phyloP scores from a whole-genome alignment of 257 asterid species.

The Coffea canephora region DNA sequence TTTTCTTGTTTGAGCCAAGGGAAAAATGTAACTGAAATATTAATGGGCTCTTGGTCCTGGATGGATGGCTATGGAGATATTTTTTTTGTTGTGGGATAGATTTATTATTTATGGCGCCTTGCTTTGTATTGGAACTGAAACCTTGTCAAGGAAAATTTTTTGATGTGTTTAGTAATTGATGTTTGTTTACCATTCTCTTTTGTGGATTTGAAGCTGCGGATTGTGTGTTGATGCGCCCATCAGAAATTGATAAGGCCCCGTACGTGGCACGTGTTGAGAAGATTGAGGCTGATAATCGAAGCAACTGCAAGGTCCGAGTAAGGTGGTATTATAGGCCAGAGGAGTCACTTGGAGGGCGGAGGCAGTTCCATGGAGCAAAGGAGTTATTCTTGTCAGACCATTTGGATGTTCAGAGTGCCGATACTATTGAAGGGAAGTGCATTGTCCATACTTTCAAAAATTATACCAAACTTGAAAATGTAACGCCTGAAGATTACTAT shows the following conservation, averaged over 20 bases:
- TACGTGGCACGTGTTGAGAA: constrained; percentile 62
- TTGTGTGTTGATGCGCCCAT: constrained; percentile 57
- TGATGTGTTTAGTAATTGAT: neutral
- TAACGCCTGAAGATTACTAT: constrained; percentile 52
- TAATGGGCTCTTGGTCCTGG: neutral
- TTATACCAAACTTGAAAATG: constrained; percentile 51
- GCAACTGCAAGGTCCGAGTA: constrained; percentile 40
- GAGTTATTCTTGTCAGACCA: constrained; percentile 64
- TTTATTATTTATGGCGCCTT: neutral
- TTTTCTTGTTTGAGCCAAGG: neutral
- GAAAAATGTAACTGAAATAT: neutral
- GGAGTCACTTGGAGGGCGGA: constrained; percentile 61
- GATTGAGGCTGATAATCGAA: constrained; percentile 48
- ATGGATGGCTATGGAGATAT: neutral
- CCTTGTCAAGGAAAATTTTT: neutral
- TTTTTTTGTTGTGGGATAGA: neutral
- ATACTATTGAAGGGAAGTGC: constrained; percentile 65
- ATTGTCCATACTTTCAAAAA: constrained; percentile 53
- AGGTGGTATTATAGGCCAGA: constrained; percentile 78
- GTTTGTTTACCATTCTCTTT: neutral
- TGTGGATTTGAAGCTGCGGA: constrained; percentile 48
- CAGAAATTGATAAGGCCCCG: constrained; percentile 40
- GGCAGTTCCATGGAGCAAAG: constrained; percentile 61
- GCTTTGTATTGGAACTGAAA: neutral
- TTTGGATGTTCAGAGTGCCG: constrained; percentile 55